These are phyloP conservation scores for Samsoniella hepiali DNA, from an alignment of 2,329 filamentous ascomycete genomes.

Conservation along the genomic window DNA sequence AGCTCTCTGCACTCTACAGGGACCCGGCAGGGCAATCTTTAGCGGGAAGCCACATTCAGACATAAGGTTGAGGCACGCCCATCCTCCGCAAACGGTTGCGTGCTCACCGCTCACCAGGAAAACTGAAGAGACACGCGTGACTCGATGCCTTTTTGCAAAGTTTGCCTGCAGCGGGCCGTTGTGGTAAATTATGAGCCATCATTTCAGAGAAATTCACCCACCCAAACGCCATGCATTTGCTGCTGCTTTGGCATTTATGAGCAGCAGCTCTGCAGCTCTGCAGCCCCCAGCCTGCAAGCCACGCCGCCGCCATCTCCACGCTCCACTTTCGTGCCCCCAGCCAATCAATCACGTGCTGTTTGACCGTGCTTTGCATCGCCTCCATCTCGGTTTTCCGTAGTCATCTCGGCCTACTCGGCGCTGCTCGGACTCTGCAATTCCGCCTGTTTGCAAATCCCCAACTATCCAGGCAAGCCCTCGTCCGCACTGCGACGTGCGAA, in stretches of 20 bases:
- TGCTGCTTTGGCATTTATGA: background rate
- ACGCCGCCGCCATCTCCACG: background rate
- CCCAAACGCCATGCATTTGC: background rate
- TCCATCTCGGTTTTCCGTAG: conserved; percentile 13
- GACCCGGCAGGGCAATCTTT: background rate
- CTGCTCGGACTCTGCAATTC: conserved; percentile 8
- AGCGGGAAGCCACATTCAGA: background rate
- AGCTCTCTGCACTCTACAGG: background rate
- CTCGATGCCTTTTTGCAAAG: too few species aligned
- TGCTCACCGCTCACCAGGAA: background rate
- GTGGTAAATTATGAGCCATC: too few species aligned
- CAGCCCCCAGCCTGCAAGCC: background rate
- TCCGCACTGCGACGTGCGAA: too few species aligned
- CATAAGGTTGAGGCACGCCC: background rate
- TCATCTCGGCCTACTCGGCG: conserved; percentile 15
- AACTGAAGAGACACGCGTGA: background rate
- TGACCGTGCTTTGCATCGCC: conserved; percentile 12
- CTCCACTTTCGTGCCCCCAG: background rate
- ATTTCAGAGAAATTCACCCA: too few species aligned
- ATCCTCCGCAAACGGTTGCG: background rate
- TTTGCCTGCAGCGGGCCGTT: too few species aligned
- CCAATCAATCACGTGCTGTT: conserved; percentile 18
- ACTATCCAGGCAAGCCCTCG: background rate
- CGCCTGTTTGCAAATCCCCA: conserved; percentile 5
- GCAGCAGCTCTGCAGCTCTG: too few species aligned